Evolutionary conservation across 768 basidiomycete genomes (phyloP), one percentile per base, ranked within the genome.

Genomic region (Amanita thiersii): DNA sequence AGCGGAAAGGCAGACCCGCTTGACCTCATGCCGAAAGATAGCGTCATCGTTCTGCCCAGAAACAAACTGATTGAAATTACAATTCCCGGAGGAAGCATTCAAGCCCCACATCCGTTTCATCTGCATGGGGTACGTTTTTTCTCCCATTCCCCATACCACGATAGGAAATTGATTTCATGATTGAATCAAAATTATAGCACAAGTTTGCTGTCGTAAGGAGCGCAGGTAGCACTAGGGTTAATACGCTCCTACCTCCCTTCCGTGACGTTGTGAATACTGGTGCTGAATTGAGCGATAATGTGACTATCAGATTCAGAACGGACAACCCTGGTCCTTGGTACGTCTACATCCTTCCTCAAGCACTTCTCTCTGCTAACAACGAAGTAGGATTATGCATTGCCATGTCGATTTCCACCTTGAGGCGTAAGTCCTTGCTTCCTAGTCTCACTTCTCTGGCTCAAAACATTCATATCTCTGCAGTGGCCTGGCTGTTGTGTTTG

Each of bases 11-110:
- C 9, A 55, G 52, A 56, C 2, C 57, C 71, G 0, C 51, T 57
- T 11, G 53, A 57, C 10, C 52, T 75, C 17, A 59, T 66, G 3
- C 59, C 65, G 2, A 37, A 58, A 5, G 69, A 68, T 5, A 59
- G 62, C n/a, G 64, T 74, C 7, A 73, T 70, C 43, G 50, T 50
- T 17, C 40, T 67, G n/a, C 61, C 69, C 0, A 49, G 54, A 4
- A 70, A 73, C 47, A 61, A 69, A 31, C 59, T 68, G 28, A 62
- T 77, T 44, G 73, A 77, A 41, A 38, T 77, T 1, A 62, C 60
- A n/a, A 61, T 75, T 45, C 65, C 69, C 10, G 65, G 64, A 41
- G 65, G 62, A 4, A 48, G 56, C 1, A 39, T 52, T 29, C 61
- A 60, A 33, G 53, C 54, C 18, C 65, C 66, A 2, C 68, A 69